These are phyloP conservation scores for Oryza coarctata DNA, from an alignment of 176 grass and related monocot genomes.

Conservation along the genomic window DNA sequence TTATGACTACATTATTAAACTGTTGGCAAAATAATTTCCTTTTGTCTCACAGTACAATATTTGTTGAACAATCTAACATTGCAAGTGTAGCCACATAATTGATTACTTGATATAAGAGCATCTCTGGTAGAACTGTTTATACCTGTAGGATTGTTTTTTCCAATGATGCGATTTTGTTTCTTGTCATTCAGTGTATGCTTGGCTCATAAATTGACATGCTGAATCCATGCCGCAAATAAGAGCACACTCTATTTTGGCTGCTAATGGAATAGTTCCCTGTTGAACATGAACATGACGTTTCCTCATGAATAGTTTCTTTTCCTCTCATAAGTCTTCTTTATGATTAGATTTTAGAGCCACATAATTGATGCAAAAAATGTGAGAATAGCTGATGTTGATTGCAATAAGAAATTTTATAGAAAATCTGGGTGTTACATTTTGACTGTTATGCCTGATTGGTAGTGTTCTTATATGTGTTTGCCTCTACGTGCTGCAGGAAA, in stretches of 20 bases:
- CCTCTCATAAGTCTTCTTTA: background rate
- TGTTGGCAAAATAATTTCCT: background rate
- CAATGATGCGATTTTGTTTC: background rate
- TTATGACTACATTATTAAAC: background rate
- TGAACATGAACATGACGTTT: background rate
- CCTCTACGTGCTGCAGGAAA: slow-evolving; percentile 54
- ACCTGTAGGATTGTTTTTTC: background rate
- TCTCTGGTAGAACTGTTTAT: background rate
- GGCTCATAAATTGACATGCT: background rate
- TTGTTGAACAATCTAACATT: background rate
- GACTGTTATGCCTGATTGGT: background rate
- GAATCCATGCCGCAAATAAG: background rate
- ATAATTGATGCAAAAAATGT: background rate
- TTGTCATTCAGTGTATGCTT: background rate
- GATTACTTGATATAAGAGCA: background rate
- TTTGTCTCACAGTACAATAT: background rate
- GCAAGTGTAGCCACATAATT: background rate
- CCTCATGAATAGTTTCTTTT: background rate
- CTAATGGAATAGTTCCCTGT: background rate
- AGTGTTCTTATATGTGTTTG: slow-evolving; percentile 36
- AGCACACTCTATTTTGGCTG: background rate
- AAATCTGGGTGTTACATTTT: background rate
- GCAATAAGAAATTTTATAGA: background rate
- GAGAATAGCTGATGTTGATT: background rate
- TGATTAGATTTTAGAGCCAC: background rate